Evolutionary conservation across 768 basidiomycete species (phyloP), one percentile per base, ranked within the genome.

Genomic region (Botryobasidium botryosum): DNA sequence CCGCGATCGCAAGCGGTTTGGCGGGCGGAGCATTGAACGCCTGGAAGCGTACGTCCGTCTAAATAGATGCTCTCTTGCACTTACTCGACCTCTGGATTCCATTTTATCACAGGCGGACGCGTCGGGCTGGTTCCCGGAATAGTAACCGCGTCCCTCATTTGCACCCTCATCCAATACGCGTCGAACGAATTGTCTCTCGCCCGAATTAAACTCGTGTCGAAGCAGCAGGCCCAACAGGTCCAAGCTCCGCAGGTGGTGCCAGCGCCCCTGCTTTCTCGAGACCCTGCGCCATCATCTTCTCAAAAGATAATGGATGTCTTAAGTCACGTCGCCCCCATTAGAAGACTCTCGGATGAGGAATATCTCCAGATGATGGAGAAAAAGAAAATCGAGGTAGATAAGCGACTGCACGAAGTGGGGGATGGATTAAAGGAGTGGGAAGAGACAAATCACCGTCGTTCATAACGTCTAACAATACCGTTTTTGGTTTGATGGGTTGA

Each of bases 161-260:
- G 79, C 52, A 66, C 72, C 1, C 44, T 73, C 12, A 58, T 85
- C 8, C 87, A 91, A 57, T 66, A 73, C 50, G 65, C 65, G 8
- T 75, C 68, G 60, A 91, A 90, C 55, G 78, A 84, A 56, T 46
- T 75, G n/a, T 61, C 62, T 33, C 61, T 86, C 23, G 56, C 64
- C 41, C 68, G 84, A 47, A 61, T 87, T 46, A 68, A 69, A 57
- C 71, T 74, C 46, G 53, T 77, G 36, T 68, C 70, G 6, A n/a
- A 45, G 25, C 29, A 27, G 25, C 23, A 77, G 36, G 68, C 70
- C 13, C n/a, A 35, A 31, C 41, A 21, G 32, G 12, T 35, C 24
- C n/a, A 33, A 10, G 13, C 37, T 20, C 8, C 37, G 37, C 4
- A 40, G 44, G 6, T 31, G 15, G 1, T 20, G n/a, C 32, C 2